These are phyloP conservation scores for Globisporangium middletonii DNA, from an alignment of 352 stramenopile species.

Conservation along the genomic window DNA sequence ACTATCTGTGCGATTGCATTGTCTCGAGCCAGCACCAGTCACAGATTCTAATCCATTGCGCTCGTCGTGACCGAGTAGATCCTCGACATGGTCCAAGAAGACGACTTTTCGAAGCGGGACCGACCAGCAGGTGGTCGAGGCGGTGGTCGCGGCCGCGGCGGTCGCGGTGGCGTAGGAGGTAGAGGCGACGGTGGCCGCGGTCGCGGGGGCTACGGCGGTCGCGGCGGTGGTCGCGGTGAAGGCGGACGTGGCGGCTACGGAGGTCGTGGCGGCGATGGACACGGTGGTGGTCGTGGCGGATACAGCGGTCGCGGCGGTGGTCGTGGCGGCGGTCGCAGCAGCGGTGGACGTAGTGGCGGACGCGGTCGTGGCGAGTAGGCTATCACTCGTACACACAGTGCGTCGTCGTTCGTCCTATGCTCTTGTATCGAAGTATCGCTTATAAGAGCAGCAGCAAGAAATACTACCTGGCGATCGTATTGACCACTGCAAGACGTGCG, in stretches of 20 bases:
- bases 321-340: slow-evolving; percentile 19
- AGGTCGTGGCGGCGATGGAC: slow-evolving; percentile 26
- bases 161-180: slow-evolving; percentile 40
- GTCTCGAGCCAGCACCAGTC: no score
- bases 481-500: no score
- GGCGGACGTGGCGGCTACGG: slow-evolving; percentile 34
- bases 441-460: no score
- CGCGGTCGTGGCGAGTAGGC: slow-evolving; percentile 6
- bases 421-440: no score
- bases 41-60: not conserved
- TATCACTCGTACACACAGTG: not conserved
- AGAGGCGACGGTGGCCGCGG: slow-evolving; percentile 15
- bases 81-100: slow-evolving; percentile 93
- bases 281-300: slow-evolving; percentile 19
- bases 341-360: slow-evolving; percentile 18
- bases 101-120: slow-evolving; percentile 86
- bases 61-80: slow-evolving; percentile 31
- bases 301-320: slow-evolving; percentile 19
- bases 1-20: not conserved
- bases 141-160: slow-evolving; percentile 63
- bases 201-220: slow-evolving; percentile 2
- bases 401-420: not conserved
- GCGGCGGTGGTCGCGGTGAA: slow-evolving; percentile 27
- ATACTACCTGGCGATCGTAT: no score
- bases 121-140: slow-evolving; percentile 39